phyloP scores from a whole-genome alignment of 1,139 yeast genomes.

The Candida albicans region DNA sequence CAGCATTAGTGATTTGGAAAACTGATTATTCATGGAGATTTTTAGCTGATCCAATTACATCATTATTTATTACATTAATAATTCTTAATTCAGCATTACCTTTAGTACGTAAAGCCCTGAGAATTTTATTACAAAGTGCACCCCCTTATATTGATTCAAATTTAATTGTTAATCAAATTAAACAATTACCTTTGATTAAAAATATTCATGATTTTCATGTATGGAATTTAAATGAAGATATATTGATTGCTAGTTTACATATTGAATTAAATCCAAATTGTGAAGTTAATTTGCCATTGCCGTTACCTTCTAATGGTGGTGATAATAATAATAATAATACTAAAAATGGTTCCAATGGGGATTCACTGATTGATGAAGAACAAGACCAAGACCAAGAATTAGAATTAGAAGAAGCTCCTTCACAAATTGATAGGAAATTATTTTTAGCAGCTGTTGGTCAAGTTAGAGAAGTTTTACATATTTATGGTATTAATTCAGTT shows the following conservation, averaged over 20 bases:
- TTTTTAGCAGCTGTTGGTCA: slow-evolving; percentile 72
- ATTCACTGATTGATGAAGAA: slow-evolving; percentile 1
- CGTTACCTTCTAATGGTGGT: slow-evolving; percentile 31
- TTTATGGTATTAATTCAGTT: slow-evolving; percentile 86
- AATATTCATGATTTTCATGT: slow-evolving; percentile 94
- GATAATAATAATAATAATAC: slow-evolving; percentile 5
- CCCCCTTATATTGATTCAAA: slow-evolving; percentile 81
- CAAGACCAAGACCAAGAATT: too few species aligned
- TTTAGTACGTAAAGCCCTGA: slow-evolving; percentile 79
- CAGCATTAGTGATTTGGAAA: slow-evolving; percentile 93
- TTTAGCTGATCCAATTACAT: slow-evolving; percentile 83
- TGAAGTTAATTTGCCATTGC: slow-evolving; percentile 6
- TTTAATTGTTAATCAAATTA: slow-evolving; percentile 66
- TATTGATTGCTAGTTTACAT: slow-evolving; percentile 86
- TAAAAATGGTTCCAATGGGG: not conserved
- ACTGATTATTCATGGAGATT: slow-evolving; percentile 86
- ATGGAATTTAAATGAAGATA: slow-evolving; percentile 91
- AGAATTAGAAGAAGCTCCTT: slow-evolving; percentile 1
- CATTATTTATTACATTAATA: slow-evolving; percentile 80
- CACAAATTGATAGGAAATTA: slow-evolving; percentile 34
- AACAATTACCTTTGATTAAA: slow-evolving; percentile 66
- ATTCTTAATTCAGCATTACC: slow-evolving; percentile 93
- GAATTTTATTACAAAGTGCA: slow-evolving; percentile 88
- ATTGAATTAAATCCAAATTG: slow-evolving; percentile 59
- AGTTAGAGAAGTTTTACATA: slow-evolving; percentile 78